phyloP scores from a whole-genome alignment of 306 rosid species.

The Inga leiocalycina region DNA sequence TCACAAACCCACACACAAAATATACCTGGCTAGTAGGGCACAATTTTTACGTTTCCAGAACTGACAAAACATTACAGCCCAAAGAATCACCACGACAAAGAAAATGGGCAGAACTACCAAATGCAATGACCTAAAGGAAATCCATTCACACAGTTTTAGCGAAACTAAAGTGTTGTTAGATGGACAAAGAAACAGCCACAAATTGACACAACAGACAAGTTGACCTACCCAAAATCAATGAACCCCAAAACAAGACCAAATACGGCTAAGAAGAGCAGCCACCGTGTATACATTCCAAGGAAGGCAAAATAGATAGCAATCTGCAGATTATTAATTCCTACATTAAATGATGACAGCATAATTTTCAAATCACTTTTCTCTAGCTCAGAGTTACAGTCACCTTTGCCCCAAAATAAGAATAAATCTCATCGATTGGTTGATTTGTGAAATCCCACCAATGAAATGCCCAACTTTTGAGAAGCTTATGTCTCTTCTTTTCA shows the following conservation, averaged over 20 bases:
- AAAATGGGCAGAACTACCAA: conserved; percentile 76
- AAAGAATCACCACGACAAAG: conserved; percentile 68
- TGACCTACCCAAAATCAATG: conserved; percentile 75
- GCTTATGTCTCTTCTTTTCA: conserved; percentile 81
- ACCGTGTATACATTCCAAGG: conserved; percentile 92
- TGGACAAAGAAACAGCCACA: conserved; percentile 27
- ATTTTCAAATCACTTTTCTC: conserved; percentile 10
- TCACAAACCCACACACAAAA: conserved; percentile 10
- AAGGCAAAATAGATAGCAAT: conserved; percentile 93
- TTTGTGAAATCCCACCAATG: conserved; percentile 82
- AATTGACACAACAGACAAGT: conserved; percentile 18
- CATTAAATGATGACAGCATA: conserved; percentile 29
- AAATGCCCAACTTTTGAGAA: conserved; percentile 81
- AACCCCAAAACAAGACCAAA: conserved; percentile 80
- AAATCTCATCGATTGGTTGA: conserved; percentile 89
- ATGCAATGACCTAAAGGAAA: conserved; percentile 65
- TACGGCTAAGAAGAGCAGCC: conserved; percentile 86
- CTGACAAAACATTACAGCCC: conserved; percentile 94
- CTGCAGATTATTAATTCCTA: conserved; percentile 50
- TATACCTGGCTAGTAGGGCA: conserved; percentile 88
- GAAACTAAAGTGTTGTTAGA: conserved; percentile 24
- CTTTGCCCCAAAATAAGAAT: conserved; percentile 89
- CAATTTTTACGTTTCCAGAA: conserved; percentile 96
- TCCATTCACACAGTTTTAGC: conserved; percentile 9
- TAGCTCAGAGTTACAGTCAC: conserved; percentile 42